Base-by-base conservation (phyloP, 2,329 filamentous ascomycete genomes). In the Cordyceps fumosorosea region DNA sequence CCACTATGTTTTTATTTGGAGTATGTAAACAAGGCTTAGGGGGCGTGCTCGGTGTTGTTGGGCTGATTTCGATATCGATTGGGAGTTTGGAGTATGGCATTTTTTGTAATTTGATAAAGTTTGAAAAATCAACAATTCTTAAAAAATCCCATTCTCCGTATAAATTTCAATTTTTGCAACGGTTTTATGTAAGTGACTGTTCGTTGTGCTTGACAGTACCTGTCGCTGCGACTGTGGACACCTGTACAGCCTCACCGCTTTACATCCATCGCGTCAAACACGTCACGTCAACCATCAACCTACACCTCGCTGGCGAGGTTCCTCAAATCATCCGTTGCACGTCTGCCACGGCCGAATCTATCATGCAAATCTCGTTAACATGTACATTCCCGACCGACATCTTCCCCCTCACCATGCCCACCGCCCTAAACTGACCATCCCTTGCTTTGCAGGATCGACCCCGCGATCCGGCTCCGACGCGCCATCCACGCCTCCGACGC, bases 401-500 rank as follows among this genome's bases (percentile, higher is more conserved):
- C n/a, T n/a, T 3, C 7, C 44, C n/a, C 1, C 18, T 7, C 18
- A 10, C n/a, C 29, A 5, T 26, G 29, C 26, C 5, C 1, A 44
- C 29, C 29, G 29, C 29, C 29, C 6, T 7, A 7, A 45, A 22
- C 51, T 58, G 11, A 54, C 47, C 22, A 16, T 48, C 29, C 29
- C 29, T 7, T 29, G 6, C 7, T 22, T 7, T 14, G 12, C 65
- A 91, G 87, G 89, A 91, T 93, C 76, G 87, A 91, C 66, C 84
- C 90, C 63, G 84, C 87, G 62, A 84, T 87, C 73, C 89, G 91
- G 69, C 81, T 96, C 51, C 89, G 91, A 67, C 88, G 91, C 68
- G 91, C 92, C 64, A 93, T 96, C 73, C 83, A 88, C 71, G 82
- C 86, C 69, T 87, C 89, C 73, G 89, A 93, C 74, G 75, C 78